phyloP scores from a whole-genome alignment of 1,139 yeast species.

The Williopsis jadinii region DNA sequence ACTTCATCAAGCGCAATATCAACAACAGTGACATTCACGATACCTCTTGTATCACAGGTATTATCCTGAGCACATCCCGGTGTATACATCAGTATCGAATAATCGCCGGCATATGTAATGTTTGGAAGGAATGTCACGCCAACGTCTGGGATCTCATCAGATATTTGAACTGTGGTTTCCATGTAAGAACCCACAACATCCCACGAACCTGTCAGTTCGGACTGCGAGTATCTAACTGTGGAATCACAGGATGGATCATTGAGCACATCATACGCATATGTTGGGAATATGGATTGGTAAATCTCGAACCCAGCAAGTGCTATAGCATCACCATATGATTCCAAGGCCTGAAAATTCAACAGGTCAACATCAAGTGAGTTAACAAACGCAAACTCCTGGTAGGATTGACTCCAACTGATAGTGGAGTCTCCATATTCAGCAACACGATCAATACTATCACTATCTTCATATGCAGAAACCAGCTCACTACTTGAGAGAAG shows the following conservation, averaged over 20 bases:
- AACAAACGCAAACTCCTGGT: constrained; percentile 78
- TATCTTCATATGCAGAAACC: constrained; percentile 15
- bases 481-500: constrained; percentile 32
- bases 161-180: constrained; percentile 25
- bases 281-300: constrained; percentile 54
- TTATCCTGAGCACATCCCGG: constrained; percentile 78
- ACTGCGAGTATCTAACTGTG: constrained; percentile 26
- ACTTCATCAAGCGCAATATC: constrained; percentile 34
- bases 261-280: constrained; percentile 68
- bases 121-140: constrained; percentile 63
- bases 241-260: constrained; percentile 58
- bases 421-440: constrained; percentile 21
- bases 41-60: constrained; percentile 66
- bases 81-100: constrained; percentile 65
- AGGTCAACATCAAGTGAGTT: constrained; percentile 58
- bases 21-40: constrained; percentile 66
- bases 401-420: constrained; percentile 38
- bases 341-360: constrained; percentile 59
- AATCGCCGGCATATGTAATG: constrained; percentile 67
- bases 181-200: constrained; percentile 30
- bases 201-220: constrained; percentile 29
- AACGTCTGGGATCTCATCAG: constrained; percentile 29
- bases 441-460: constrained; percentile 19
- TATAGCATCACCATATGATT: constrained; percentile 64
- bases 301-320: constrained; percentile 70